Percentiles rank a stretch among this genome's conserved stretches.
Conservation (phyloP, 495 filamentous ascomycete species). For the Opeltia flavorubescens region DNA sequence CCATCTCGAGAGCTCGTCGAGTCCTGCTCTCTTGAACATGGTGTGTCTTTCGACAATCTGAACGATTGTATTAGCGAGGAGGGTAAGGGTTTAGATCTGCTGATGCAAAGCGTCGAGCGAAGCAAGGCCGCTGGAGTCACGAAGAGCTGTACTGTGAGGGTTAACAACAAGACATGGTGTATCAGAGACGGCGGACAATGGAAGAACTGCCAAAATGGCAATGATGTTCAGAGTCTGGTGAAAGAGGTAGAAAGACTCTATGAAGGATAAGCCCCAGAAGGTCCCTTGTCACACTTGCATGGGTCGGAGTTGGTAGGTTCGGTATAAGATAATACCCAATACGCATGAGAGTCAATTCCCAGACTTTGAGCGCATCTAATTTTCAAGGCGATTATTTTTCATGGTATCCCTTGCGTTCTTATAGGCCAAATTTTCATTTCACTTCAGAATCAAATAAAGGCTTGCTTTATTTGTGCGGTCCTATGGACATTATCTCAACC, state of each 20-base stretch:
- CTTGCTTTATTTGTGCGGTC: too few relatives aligned
- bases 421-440: too few relatives aligned
- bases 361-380: too few relatives aligned
- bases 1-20: conserved; percentile 60
- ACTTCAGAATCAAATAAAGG: too few relatives aligned
- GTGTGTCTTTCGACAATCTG: conserved; percentile 67
- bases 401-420: too few relatives aligned
- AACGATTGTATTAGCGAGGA: conserved; percentile 68
- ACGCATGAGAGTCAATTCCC: too few relatives aligned
- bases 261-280: background rate
- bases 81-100: conserved; percentile 49
- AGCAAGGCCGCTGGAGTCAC: conserved; percentile 53
- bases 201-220: conserved; percentile 62
- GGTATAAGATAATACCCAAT: background rate
- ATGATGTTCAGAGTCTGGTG: conserved; percentile 56
- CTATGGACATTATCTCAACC: too few relatives aligned
- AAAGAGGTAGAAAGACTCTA: conserved; percentile 36
- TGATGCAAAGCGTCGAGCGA: conserved; percentile 62
- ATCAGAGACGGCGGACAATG: conserved; percentile 67
- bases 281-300: background rate
- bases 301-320: background rate
- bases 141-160: conserved; percentile 77
- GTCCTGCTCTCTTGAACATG: conserved; percentile 78
- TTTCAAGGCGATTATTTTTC: too few relatives aligned
- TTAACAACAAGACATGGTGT: conserved; percentile 69